Percentiles rank a stretch among this genome's conserved stretches.
Evolutionary conservation across 768 basidiomycete species (phyloP).

Genomic region (Coprinopsis sp.): DNA sequence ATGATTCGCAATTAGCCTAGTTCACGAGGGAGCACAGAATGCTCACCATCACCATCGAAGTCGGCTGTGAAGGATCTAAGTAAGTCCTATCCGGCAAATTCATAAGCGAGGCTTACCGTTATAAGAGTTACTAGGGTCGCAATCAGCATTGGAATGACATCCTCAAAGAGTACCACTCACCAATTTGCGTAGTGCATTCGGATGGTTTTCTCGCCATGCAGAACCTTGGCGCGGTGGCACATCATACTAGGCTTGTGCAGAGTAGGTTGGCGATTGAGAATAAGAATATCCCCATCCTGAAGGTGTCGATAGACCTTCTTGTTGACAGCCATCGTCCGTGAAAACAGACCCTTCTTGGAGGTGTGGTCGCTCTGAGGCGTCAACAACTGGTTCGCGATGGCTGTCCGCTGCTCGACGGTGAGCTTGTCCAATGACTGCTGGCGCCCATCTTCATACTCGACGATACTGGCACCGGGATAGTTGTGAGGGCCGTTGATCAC

Average conservation of each 20-base stretch:
- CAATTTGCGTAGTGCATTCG: slow-evolving; percentile 99
- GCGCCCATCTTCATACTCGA: slow-evolving; percentile 93
- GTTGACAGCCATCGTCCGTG: slow-evolving; percentile 76
- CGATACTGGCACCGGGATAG: slow-evolving; percentile 91
- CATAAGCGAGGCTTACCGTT: slow-evolving; percentile 56
- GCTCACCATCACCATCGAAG: slow-evolving; percentile 33
- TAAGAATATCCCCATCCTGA: slow-evolving; percentile 89
- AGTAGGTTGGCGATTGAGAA: slow-evolving; percentile 96
- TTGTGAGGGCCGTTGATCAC: slow-evolving; percentile 87
- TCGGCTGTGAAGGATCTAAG: slow-evolving; percentile 13
- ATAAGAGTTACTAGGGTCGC: slow-evolving; percentile 79
- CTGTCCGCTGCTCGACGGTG: slow-evolving; percentile 84
- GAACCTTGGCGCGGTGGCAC: slow-evolving; percentile 88
- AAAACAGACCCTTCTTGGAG: slow-evolving; percentile 55
- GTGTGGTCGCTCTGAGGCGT: slow-evolving; percentile 82
- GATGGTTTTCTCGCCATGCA: slow-evolving; percentile 97
- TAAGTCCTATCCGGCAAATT: slow-evolving; percentile 14
- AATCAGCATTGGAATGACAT: slow-evolving; percentile 15
- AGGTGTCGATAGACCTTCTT: slow-evolving; percentile 98
- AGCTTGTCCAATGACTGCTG: slow-evolving; percentile 83
- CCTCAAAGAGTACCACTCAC: slow-evolving; percentile 38
- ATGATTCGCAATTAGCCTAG: neutral
- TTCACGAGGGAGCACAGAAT: neutral
- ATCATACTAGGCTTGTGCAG: slow-evolving; percentile 99
- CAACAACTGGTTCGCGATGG: slow-evolving; percentile 91